These are phyloP conservation scores for Hyphopichia buzzinii DNA, from an alignment of 1,139 yeast genomes.

Conservation along the genomic window DNA sequence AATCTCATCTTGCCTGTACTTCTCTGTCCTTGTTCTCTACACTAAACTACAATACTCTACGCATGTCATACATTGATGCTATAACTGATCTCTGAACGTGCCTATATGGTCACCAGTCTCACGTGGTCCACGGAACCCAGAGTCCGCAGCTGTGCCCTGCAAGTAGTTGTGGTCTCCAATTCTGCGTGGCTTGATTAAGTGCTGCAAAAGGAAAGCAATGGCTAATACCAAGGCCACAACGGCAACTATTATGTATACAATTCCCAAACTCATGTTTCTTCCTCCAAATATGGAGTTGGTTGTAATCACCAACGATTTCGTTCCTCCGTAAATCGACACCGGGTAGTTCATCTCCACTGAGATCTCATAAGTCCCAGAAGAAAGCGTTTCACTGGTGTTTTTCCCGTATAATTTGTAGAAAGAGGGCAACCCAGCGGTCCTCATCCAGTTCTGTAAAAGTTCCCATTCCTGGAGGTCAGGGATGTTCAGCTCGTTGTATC, in stretches of 20 bases:
- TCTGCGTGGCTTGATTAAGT: conserved; percentile 45
- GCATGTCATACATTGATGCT: too few relatives aligned
- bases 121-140: conserved; percentile 4
- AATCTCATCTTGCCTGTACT: too few relatives aligned
- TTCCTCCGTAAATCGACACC: conserved; percentile 64
- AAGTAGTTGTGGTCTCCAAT: conserved; percentile 47
- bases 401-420: conserved; percentile 66
- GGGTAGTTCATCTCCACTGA: conserved; percentile 68
- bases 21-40: too few relatives aligned
- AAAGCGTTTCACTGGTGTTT: conserved; percentile 48
- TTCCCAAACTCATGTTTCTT: conserved; percentile 63
- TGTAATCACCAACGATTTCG: conserved; percentile 63
- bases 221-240: conserved; percentile 48
- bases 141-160: conserved; percentile 18
- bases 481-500: conserved; percentile 78
- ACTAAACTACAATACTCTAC: too few relatives aligned
- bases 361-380: conserved; percentile 59
- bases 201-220: conserved; percentile 44
- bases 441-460: conserved; percentile 73
- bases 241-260: conserved; percentile 66
- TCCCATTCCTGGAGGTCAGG: conserved; percentile 59
- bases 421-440: conserved; percentile 74
- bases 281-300: conserved; percentile 73
- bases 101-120: conserved; percentile 10
- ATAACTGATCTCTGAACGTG: conserved; percentile 27